Conservation (phyloP, 129 eudicot genomes). For the Dittrichia graveolens region DNA sequence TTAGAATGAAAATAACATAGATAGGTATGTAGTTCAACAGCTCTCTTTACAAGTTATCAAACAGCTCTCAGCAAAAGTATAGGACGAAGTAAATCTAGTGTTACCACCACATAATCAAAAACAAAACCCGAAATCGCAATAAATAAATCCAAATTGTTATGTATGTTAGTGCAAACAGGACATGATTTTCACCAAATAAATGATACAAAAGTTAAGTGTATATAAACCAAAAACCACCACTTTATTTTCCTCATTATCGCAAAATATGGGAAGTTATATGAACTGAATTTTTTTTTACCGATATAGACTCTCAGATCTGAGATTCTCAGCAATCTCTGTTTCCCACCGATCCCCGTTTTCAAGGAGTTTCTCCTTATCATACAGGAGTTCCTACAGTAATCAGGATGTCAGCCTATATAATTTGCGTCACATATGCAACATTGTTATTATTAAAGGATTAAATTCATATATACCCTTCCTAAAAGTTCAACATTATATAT, state of each 20-base stretch:
- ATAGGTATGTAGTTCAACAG: too few species aligned
- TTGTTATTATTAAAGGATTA: slow-evolving; percentile 62
- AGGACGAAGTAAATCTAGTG: too few species aligned
- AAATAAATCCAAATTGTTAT: not conserved
- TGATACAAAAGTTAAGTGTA: slow-evolving; percentile 8
- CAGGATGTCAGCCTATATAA: slow-evolving; percentile 53
- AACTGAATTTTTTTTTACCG: too few species aligned
- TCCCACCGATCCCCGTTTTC: slow-evolving; percentile 99
- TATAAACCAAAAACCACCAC: slow-evolving; percentile 1
- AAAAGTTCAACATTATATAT: too few species aligned
- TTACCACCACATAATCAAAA: too few species aligned
- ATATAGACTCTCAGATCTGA: slow-evolving; percentile 88
- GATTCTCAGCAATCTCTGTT: slow-evolving; percentile 98
- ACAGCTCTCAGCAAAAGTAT: too few species aligned
- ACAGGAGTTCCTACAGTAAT: slow-evolving; percentile 78
- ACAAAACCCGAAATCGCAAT: not conserved
- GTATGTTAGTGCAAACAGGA: not conserved
- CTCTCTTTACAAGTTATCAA: too few species aligned
- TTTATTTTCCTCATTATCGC: slow-evolving; percentile 21
- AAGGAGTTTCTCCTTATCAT: slow-evolving; percentile 97
- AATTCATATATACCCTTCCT: slow-evolving; percentile 32
- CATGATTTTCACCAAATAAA: slow-evolving; percentile 4
- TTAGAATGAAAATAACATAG: too few species aligned
- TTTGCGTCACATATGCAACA: slow-evolving; percentile 69
- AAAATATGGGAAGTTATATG: slow-evolving; percentile 6